Percentiles rank a stretch among this genome's conserved stretches.
Evolutionary conservation across 2,329 filamentous ascomycete genomes (phyloP).

Genomic region (Hymenoscyphus linearis): DNA sequence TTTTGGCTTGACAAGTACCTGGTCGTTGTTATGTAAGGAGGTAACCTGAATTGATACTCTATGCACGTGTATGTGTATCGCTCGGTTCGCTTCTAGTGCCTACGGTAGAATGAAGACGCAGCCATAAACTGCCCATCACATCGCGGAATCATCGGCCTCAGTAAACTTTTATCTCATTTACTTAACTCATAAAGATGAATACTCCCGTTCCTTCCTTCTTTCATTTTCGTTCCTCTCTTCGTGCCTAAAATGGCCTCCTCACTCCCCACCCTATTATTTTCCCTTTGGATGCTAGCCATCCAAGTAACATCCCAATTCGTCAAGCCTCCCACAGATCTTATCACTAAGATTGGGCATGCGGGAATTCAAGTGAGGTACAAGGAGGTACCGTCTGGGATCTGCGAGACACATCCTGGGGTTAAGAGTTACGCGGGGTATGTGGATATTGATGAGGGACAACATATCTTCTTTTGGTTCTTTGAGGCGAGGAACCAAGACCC

Average conservation of each 20-base stretch:
- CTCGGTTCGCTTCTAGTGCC: too few relatives aligned
- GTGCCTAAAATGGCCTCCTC: too few relatives aligned
- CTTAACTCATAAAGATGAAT: neutral
- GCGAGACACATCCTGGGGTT: conserved; percentile 38
- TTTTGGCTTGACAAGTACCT: too few relatives aligned
- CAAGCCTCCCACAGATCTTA: conserved; percentile 34
- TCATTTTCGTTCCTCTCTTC: neutral
- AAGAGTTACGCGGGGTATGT: conserved; percentile 41
- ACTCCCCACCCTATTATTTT: neutral
- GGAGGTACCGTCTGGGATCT: conserved; percentile 42
- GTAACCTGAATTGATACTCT: too few relatives aligned
- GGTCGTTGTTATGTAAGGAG: too few relatives aligned
- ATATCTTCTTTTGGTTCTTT: conserved; percentile 43
- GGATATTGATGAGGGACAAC: conserved; percentile 36
- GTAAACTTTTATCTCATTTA: too few relatives aligned
- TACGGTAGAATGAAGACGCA: too few relatives aligned
- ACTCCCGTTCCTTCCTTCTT: too few relatives aligned
- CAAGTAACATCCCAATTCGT: conserved; percentile 32
- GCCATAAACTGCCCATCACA: too few relatives aligned
- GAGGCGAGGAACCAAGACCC: conserved; percentile 42
- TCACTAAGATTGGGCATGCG: conserved; percentile 33
- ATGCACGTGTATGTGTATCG: too few relatives aligned
- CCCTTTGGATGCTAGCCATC: neutral
- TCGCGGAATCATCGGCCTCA: too few relatives aligned
- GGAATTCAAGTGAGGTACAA: conserved; percentile 43